Evolutionary conservation across 306 rosid species (phyloP).

Genomic region (Inga laurina): DNA sequence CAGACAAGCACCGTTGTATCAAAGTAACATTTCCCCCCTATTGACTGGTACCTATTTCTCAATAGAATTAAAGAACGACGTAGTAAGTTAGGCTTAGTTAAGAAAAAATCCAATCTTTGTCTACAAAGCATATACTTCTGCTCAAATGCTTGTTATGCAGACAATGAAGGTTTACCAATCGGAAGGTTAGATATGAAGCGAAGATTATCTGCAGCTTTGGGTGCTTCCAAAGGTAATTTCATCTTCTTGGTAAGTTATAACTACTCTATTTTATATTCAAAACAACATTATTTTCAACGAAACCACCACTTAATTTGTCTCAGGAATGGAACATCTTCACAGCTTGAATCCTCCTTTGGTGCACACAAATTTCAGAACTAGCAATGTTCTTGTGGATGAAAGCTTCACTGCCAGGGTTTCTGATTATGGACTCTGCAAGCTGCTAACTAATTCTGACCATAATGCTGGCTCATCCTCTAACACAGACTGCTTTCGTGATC

Average conservation of each 20-base stretch:
- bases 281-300: background rate
- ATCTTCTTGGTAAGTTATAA: background rate
- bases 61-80: background rate
- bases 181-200: constrained; percentile 62
- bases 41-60: background rate
- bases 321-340: constrained; percentile 75
- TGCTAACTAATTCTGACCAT: constrained; percentile 41
- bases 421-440: constrained; percentile 59
- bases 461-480: constrained; percentile 55
- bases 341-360: constrained; percentile 64
- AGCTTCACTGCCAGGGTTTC: constrained; percentile 61
- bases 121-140: background rate
- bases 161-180: constrained; percentile 59
- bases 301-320: constrained; percentile 15
- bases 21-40: background rate
- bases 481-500: constrained; percentile 61
- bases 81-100: background rate
- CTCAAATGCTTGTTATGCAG: constrained; percentile 44
- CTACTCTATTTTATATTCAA: constrained; percentile 6
- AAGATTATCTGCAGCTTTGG: constrained; percentile 64
- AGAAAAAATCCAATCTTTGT: background rate
- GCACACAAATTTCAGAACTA: constrained; percentile 68
- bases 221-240: constrained; percentile 67
- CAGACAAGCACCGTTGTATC: background rate
- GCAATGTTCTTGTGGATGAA: constrained; percentile 69